phyloP scores from a whole-genome alignment of 768 basidiomycete species.

The Floccularia luteovirens region DNA sequence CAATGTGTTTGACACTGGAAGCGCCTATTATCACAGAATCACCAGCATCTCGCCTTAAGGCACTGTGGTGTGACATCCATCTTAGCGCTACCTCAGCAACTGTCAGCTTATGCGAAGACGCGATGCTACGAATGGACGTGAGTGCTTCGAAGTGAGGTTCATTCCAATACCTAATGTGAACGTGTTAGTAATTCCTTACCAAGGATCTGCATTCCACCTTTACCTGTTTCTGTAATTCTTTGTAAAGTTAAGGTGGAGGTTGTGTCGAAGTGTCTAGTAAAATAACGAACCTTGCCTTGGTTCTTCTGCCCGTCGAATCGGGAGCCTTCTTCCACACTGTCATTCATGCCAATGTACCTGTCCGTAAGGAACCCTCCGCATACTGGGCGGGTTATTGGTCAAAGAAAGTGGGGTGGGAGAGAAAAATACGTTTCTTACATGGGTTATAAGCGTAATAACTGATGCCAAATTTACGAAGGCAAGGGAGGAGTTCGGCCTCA shows the following conservation, averaged over 20 bases:
- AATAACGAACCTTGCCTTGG: conserved; percentile 36
- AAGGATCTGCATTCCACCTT: too few relatives aligned
- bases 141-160: conserved; percentile 44
- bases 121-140: conserved; percentile 30
- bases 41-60: conserved; percentile 36
- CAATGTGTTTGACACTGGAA: conserved; percentile 46
- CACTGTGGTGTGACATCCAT: conserved; percentile 56
- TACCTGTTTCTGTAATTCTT: conserved; percentile 32
- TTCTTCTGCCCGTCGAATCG: conserved; percentile 42
- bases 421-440: conserved; percentile 18
- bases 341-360: conserved; percentile 32
- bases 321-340: conserved; percentile 38
- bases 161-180: conserved; percentile 39
- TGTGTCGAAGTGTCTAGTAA: background rate
- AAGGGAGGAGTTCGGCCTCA: conserved; percentile 42
- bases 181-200: conserved; percentile 4
- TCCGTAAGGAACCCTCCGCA: conserved; percentile 56
- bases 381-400: conserved; percentile 25
- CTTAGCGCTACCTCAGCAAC: conserved; percentile 49
- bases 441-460: conserved; percentile 52
- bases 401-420: background rate
- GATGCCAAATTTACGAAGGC: conserved; percentile 49
- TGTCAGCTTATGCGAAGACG: conserved; percentile 36
- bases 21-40: conserved; percentile 59
- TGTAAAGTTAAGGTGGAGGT: background rate